Conservation (phyloP, 148 eudicot genomes). For the Silene latifolia region DNA sequence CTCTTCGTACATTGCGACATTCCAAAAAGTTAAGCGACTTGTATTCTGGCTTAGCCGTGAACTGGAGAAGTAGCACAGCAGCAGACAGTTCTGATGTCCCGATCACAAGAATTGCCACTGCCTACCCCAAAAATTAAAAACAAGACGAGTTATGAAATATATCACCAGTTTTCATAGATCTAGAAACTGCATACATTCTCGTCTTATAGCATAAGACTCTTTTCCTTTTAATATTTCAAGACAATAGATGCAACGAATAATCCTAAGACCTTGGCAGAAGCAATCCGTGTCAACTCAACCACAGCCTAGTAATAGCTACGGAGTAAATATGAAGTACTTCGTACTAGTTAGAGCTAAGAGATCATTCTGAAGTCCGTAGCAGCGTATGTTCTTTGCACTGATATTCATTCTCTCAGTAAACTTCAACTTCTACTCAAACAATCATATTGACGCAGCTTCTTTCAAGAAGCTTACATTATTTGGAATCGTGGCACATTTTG, state of each 20-base stretch:
- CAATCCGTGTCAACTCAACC: too few relatives aligned
- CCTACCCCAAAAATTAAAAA: conserved; percentile 38
- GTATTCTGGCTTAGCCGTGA: conserved; percentile 42
- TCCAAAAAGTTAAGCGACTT: conserved; percentile 39
- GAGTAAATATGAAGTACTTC: too few relatives aligned
- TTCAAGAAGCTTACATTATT: too few relatives aligned
- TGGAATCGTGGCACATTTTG: too few relatives aligned
- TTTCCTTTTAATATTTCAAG: not conserved
- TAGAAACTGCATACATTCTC: not conserved
- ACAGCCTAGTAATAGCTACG: too few relatives aligned
- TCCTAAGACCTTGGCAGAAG: too few relatives aligned
- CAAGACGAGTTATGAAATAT: not conserved
- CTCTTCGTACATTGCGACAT: conserved; percentile 31
- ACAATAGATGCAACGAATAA: not conserved
- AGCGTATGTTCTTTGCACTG: too few relatives aligned
- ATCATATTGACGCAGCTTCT: too few relatives aligned
- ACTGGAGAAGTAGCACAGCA: conserved; percentile 49
- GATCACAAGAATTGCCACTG: conserved; percentile 46
- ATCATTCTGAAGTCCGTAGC: too few relatives aligned
- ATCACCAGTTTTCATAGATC: not conserved
- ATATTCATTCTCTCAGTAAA: too few relatives aligned
- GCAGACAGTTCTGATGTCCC: conserved; percentile 56
- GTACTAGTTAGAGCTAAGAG: too few relatives aligned
- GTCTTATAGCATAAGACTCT: not conserved
- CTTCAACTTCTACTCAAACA: too few relatives aligned